A percentile compares a stretch with the other conserved stretches of the same genome.
Conservation (phyloP, 1,284 basidiomycete species). For the Ustanciosporium gigantosporum region DNA sequence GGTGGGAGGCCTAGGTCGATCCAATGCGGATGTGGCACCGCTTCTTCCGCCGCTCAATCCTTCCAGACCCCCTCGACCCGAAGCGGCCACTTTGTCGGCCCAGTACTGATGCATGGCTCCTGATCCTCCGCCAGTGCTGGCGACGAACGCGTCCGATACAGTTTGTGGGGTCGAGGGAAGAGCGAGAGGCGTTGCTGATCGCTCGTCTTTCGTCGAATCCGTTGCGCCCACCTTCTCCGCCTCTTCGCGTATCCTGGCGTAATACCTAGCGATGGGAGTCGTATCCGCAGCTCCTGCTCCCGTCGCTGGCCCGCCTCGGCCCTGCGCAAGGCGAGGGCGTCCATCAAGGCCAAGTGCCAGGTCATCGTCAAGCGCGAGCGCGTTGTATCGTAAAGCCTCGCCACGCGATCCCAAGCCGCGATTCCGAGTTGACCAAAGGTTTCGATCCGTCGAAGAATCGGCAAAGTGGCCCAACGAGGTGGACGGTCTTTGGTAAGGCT, state of each 20-base stretch:
- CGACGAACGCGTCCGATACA: too few species aligned
- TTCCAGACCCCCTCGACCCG: neutral
- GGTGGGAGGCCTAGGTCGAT: slow-evolving; percentile 35
- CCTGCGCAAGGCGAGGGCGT: neutral
- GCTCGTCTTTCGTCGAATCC: neutral
- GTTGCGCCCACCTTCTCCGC: neutral
- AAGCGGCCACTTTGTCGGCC: slow-evolving; percentile 1
- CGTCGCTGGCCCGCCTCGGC: too few species aligned
- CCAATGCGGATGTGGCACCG: slow-evolving; percentile 14
- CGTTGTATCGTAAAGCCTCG: slow-evolving; percentile 5
- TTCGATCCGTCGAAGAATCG: neutral
- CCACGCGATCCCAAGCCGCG: slow-evolving; percentile 4
- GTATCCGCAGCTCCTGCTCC: neutral
- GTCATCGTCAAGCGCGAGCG: slow-evolving; percentile 8
- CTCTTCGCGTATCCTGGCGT: slow-evolving; percentile 5
- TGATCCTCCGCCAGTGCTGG: neutral
- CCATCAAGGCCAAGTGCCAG: too few species aligned
- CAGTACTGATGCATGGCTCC: slow-evolving; percentile 2
- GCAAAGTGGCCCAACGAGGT: slow-evolving; percentile 31
- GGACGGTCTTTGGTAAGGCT: slow-evolving; percentile 17
- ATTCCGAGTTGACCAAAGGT: too few species aligned
- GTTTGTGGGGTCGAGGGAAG: neutral
- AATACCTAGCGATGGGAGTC: slow-evolving; percentile 31
- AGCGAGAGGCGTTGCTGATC: neutral
- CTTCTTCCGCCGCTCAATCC: neutral